Evolutionary conservation across 306 rosid genomes (phyloP), one percentile per base, ranked within the genome.

Genomic region (Carpinus viminea): DNA sequence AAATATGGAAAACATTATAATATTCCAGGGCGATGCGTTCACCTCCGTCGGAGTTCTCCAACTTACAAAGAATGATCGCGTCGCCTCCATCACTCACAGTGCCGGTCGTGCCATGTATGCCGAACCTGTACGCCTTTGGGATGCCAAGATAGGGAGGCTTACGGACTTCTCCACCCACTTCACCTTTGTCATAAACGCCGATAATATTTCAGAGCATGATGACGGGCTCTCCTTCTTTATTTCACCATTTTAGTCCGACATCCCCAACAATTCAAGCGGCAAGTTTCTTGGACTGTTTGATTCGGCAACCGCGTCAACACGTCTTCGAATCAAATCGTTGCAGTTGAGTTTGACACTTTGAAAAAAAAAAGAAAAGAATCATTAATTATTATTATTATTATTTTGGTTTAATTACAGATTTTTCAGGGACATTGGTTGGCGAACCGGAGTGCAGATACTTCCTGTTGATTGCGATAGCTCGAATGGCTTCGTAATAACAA

Each of bases 81-180:
- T 83, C 12, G 83, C 78, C 62, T 50, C 83, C 18, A 81, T 87
- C 34, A 75, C 79, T 5, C 7, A 52, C 13, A 94, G 98, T 12
- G 75, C 15, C 1, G 31, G 31, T 28, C 31, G 2, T 28, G 31
- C 31, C 31, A 1, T 2, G 31, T 28, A 28, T 28, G 31, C 31
- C 31, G 2, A 28, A 28, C 2, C 31, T 1, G 84, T 94, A 36
- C 90, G 5, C 68, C 85, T 92, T 8, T 94, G 89, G 87, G 91
- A 94, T 12, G 78, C 65, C 64, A 18, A 17, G 71, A 89, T 91
- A 0, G 62, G 77, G 16, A 77, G 74, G 60, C 82, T 91, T 45
- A 68, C 97, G 3, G 92, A 88, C 72, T 92, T 92, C 83, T 83
- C 86, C n/a, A 92, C 98, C 9, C 97, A 90, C 26, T 89, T 94